Percentiles rank a stretch among this genome's conserved stretches.
These are phyloP conservation scores for Cryptosporidium sp. DNA, from an alignment of 169 alveolate genomes.

Conservation along the genomic window DNA sequence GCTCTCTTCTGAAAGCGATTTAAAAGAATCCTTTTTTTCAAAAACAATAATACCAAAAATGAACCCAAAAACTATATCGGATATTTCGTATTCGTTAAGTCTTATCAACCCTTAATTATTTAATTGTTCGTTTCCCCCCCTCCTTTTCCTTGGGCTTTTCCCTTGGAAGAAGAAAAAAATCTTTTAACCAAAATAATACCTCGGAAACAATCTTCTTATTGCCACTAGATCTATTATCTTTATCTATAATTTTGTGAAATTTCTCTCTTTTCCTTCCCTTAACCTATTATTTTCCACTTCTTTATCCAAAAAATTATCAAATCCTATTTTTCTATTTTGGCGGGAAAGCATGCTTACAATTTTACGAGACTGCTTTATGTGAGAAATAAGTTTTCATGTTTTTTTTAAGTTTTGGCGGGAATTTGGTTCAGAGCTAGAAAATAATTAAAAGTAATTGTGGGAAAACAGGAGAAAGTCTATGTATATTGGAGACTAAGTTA, in stretches of 20 bases:
- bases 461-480: background rate
- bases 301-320: background rate
- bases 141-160: background rate
- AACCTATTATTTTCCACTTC: background rate
- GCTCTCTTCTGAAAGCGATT: background rate
- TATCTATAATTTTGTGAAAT: background rate
- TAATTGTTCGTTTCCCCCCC: background rate
- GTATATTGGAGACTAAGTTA: background rate
- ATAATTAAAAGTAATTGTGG: background rate
- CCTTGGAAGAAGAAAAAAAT: too few species aligned
- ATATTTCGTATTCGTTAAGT: background rate
- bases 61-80: too few species aligned
- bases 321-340: background rate
- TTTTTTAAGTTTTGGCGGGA: slow-evolving; percentile 6
- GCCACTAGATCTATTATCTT: background rate
- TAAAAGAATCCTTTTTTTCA: background rate
- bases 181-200: background rate
- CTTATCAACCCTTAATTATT: background rate
- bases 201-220: background rate
- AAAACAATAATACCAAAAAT: background rate
- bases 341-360: slow-evolving; percentile 16
- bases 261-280: background rate
- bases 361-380: slow-evolving; percentile 25
- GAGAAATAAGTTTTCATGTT: slow-evolving; percentile 6
- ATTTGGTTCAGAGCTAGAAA: background rate